Base-by-base conservation (phyloP, 2,329 filamentous ascomycete species). In the Epichloe aotearoae region DNA sequence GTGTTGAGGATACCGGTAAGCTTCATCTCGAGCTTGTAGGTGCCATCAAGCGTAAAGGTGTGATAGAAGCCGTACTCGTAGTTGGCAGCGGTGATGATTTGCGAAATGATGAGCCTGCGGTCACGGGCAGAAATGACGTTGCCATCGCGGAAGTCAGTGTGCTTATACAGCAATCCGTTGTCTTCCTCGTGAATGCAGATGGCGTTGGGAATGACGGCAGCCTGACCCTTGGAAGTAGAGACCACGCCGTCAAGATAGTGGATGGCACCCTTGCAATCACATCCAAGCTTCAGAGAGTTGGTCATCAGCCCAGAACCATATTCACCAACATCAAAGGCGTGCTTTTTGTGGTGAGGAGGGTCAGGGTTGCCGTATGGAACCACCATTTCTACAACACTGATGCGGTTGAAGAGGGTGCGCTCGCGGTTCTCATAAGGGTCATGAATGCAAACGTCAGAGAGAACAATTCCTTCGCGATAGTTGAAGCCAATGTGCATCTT, bases 401-500 rank as follows among this genome's bases (percentile, higher is more conserved):
- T 66, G 2, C 84, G 75, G 66, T 88, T 83, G 64, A 87, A 77
- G 34, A 87, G 69, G 40, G 76, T 80, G 47, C 82, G 73, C 58
- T 66, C 62, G 15, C 62, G 64, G 23, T 59, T 56, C 53, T 66
- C 62, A 19, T 65, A 59, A 3, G 62, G 62, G 37, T 77, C 79
- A 59, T 83, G 79, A 58, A 84, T 86, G 57, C 74, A 72, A 6
- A 88, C 69, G 57, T 88, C 81, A 54, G 86, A 83, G 1, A 88
- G 73, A 2, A 83, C 82, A 15, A 81, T 77, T 20, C 84, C 84
- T 65, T 88, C 84, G 11, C 84, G 73, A 54, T 79, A 76, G 69
- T 84, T 86, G 71, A 84, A 87, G 44, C 78, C 78, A n/a, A 88
- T 77, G 51, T 83, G 72, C 69, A 89, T 80, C 23, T 76, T 74